Base-by-base conservation (phyloP, 1,284 basidiomycete genomes). In the Marasmius sp. region DNA sequence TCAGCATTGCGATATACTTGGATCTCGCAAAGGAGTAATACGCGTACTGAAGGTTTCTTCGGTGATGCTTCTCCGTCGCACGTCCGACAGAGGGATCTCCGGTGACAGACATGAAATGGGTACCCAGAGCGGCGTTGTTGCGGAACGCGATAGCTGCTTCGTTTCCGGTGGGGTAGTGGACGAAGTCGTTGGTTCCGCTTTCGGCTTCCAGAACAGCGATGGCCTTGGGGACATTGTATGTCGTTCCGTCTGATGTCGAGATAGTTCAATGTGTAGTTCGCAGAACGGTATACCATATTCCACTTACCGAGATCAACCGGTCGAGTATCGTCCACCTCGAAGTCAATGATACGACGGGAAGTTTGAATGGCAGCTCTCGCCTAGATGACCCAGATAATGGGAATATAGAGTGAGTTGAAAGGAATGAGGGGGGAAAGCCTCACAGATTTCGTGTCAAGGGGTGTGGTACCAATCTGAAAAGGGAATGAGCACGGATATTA, bases 51-150 rank as follows among this genome's bases (percentile, higher is more conserved):
- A 57, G 18, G 20, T 57, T 41, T 33, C 36, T 5, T 9, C 54
- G 33, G 41, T 57, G 54, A 57, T 57, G 54, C 54, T 57, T 57
- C 41, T 57, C 54, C 33, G 54, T 57, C 18, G 54, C 54, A 14
- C 5, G 12, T 18, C 10, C 54, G n/a, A 57, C 54, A 45, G 54
- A 57, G 33, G 54, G 54, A 20, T 41, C 54, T 18, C 54, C 54
- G 14, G 54, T 41, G 10, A 57, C 18, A 8, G 54, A 39, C 54
- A 57, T 57, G 27, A 57, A 57, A 20, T 10, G 37, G 1, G 41
- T 37, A 18, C 37, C 54, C 10, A 57, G 54, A 14, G n/a, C 18
- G 2, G 54, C 43, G 14, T 57, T 36, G 41, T 57, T 41, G 12
- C 38, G 33, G 37, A 57, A 57, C 10, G 54, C 1, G 27, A 39